These are phyloP conservation scores for Platanus orientalis DNA, from an alignment of 164 flowering plant species.

Conservation along the genomic window DNA sequence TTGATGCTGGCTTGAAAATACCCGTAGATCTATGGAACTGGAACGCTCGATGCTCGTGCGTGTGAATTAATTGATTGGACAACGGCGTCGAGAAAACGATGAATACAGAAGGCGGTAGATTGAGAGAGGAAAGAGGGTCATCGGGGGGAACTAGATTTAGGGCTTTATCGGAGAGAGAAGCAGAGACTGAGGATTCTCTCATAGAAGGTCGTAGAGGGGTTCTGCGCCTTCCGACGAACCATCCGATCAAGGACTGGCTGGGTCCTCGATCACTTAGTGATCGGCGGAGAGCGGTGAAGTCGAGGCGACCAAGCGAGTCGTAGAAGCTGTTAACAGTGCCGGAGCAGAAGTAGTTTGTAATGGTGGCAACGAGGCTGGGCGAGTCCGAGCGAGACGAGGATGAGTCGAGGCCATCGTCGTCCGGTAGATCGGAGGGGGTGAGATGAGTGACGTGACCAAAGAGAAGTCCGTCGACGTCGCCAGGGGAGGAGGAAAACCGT, in stretches of 20 bases:
- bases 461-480: conserved; percentile 72
- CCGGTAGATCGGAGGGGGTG: conserved; percentile 48
- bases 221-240: conserved; percentile 72
- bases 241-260: conserved; percentile 46
- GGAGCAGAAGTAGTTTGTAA: conserved; percentile 56
- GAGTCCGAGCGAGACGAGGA: conserved; percentile 23
- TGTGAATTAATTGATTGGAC: conserved; percentile 51
- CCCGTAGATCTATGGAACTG: conserved; percentile 32
- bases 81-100: conserved; percentile 58
- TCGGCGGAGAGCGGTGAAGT: conserved; percentile 22
- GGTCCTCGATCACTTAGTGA: conserved; percentile 14
- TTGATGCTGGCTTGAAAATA: conserved; percentile 44
- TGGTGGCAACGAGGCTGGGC: conserved; percentile 39
- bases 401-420: conserved; percentile 43
- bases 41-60: conserved; percentile 74
- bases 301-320: conserved; percentile 45
- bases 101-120: conserved; percentile 42
- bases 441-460: conserved; percentile 65
- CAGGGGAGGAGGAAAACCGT: conserved; percentile 55
- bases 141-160: conserved; percentile 17
- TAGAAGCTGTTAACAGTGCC: conserved; percentile 42
- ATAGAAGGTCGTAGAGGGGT: conserved; percentile 71
- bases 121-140: neutral
- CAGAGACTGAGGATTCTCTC: conserved; percentile 47
- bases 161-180: conserved; percentile 34